phyloP scores from a whole-genome alignment of 169 alveolate genomes.

The Eimeria necatrix region DNA sequence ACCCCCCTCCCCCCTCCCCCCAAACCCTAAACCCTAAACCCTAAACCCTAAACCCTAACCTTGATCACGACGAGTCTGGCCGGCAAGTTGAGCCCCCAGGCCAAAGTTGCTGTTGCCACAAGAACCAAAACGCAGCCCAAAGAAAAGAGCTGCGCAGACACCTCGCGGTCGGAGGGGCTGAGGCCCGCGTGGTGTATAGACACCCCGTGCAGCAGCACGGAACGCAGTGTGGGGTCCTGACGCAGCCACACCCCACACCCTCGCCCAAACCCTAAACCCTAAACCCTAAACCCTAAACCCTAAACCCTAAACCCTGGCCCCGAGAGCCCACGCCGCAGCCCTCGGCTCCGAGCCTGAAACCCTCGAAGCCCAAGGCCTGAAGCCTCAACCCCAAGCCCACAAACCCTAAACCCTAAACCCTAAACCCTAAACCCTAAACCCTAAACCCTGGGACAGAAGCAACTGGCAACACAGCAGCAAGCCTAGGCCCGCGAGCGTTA shows the following conservation, averaged over 20 bases:
- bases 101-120: slow-evolving; percentile 98
- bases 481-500: neutral
- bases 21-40: neutral
- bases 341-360: neutral
- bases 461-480: neutral
- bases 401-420: neutral
- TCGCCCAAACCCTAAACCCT: neutral
- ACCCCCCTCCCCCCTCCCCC: neutral
- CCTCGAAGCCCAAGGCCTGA: neutral
- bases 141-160: slow-evolving; percentile 97
- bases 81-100: slow-evolving; percentile 99
- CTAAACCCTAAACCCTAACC: slow-evolving; percentile 59
- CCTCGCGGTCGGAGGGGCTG: slow-evolving; percentile 95
- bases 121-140: slow-evolving; percentile 95
- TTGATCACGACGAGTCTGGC: slow-evolving; percentile 98
- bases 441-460: neutral
- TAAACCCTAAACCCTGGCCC: neutral
- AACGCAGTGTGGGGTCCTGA: slow-evolving; percentile 61
- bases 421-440: neutral
- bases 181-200: slow-evolving; percentile 99
- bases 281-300: slow-evolving; percentile 33
- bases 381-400: neutral
- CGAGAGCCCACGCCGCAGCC: neutral
- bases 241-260: neutral
- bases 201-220: slow-evolving; percentile 94